Conservation (phyloP, 2,329 filamentous ascomycete genomes). For the Meredithiella fracta region DNA sequence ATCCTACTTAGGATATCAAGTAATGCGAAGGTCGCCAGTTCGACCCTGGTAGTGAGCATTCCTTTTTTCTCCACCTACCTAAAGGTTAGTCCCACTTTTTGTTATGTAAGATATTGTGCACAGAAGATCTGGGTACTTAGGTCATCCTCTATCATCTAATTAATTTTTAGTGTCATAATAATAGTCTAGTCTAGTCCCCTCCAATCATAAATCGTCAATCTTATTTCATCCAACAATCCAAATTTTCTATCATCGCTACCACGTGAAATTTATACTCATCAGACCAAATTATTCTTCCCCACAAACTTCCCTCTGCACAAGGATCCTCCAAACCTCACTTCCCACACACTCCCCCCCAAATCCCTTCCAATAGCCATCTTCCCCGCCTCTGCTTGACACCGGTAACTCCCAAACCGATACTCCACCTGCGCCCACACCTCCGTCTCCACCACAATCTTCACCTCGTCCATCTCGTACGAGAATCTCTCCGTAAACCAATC, state of each 20-base stretch:
- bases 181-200: background rate
- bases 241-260: too few species aligned
- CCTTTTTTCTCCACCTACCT: slow-evolving; percentile 9
- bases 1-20: slow-evolving; percentile 10
- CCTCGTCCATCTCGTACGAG: slow-evolving; percentile 31
- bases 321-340: slow-evolving; percentile 14
- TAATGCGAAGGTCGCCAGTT: slow-evolving; percentile 15
- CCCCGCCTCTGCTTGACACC: slow-evolving; percentile 37
- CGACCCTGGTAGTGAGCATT: slow-evolving; percentile 14
- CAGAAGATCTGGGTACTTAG: too few species aligned
- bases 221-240: too few species aligned
- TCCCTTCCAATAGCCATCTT: slow-evolving; percentile 21
- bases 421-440: slow-evolving; percentile 25
- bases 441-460: slow-evolving; percentile 21
- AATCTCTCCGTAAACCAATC: slow-evolving; percentile 28
- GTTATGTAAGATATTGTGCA: too few species aligned
- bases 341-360: slow-evolving; percentile 8
- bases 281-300: background rate
- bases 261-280: too few species aligned
- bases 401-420: slow-evolving; percentile 38
- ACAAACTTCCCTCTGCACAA: slow-evolving; percentile 5
- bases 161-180: background rate
- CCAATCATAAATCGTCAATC: too few species aligned
- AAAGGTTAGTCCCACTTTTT: slow-evolving; percentile 8
- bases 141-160: too few species aligned